phyloP scores from a whole-genome alignment of 495 filamentous ascomycete genomes.

The Aspergillus baeticus region DNA sequence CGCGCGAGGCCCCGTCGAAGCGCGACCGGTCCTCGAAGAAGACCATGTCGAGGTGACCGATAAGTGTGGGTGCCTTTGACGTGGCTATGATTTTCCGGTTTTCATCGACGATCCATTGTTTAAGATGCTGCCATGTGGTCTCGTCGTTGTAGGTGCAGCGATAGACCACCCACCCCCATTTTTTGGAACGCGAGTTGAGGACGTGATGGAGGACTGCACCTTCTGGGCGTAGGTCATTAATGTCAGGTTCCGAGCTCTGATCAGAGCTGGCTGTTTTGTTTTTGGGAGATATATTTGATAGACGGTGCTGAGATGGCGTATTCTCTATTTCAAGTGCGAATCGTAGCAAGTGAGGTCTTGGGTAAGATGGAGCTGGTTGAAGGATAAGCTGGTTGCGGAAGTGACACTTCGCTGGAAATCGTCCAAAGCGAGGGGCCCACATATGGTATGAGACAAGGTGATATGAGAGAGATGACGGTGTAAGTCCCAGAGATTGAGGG shows the following conservation, averaged over 20 bases:
- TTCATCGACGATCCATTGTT: not conserved
- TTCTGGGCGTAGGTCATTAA: not conserved
- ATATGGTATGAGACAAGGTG: too few species aligned
- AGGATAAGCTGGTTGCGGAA: too few species aligned
- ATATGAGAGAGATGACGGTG: too few species aligned
- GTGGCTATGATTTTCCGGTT: not conserved
- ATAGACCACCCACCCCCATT: not conserved
- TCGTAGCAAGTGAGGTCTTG: too few species aligned
- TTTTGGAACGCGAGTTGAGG: not conserved
- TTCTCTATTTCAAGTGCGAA: too few species aligned
- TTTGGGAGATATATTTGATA: too few species aligned
- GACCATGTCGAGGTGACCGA: not conserved
- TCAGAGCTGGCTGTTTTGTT: not conserved
- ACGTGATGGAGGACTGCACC: not conserved
- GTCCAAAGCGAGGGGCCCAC: too few species aligned
- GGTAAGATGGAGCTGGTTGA: too few species aligned
- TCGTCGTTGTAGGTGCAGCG: conserved; percentile 1
- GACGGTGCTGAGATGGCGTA: too few species aligned
- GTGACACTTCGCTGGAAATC: too few species aligned
- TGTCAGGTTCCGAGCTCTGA: not conserved
- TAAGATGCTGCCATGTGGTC: not conserved
- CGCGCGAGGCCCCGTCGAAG: not conserved
- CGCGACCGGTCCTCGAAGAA: not conserved
- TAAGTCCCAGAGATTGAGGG: too few species aligned
- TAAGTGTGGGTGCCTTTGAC: not conserved